A percentile compares a stretch with the other conserved stretches of the same genome.
phyloP scores from a whole-genome alignment of 192 early-diverging fungal genomes.

The Coemansia sp. region DNA sequence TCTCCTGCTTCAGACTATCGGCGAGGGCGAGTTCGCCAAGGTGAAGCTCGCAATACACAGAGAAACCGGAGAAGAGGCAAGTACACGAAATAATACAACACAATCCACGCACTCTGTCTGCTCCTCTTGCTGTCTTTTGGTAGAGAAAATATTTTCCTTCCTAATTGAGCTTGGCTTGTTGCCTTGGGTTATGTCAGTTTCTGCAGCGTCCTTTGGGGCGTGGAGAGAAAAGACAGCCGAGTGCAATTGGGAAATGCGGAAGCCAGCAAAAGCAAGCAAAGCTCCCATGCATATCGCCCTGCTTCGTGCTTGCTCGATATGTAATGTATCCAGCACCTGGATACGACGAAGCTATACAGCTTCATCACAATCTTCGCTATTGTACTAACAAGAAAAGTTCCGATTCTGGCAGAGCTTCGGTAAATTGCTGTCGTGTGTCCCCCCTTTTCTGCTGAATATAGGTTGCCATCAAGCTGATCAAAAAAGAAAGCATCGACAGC shows the following conservation, averaged over 20 bases:
- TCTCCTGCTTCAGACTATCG: conserved; percentile 90
- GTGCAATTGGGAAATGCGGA: too few species aligned
- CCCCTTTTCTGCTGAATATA: conserved; percentile 11
- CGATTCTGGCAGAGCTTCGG: neutral
- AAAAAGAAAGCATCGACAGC: conserved; percentile 85
- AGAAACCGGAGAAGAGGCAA: conserved; percentile 66
- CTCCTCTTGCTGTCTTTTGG: neutral
- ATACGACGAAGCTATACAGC: too few species aligned
- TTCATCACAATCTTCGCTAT: too few species aligned
- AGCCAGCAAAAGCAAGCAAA: too few species aligned
- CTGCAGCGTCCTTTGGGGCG: conserved; percentile 3
- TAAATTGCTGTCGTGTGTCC: too few species aligned
- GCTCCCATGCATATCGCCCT: too few species aligned
- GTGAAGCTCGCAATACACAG: conserved; percentile 92
- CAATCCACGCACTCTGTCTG: neutral
- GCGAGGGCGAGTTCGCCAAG: conserved; percentile 98
- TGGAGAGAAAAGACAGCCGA: neutral
- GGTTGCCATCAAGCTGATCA: conserved; percentile 95
- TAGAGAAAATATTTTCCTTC: too few species aligned
- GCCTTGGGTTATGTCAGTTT: too few species aligned
- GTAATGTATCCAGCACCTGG: neutral
- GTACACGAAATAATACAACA: neutral
- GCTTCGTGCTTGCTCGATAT: too few species aligned
- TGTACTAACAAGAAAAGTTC: conserved; percentile 4
- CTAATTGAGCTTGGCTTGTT: neutral